Percentiles rank a stretch among this genome's conserved stretches.
phyloP scores from a whole-genome alignment of 768 basidiomycete genomes.

The Sarcodon sp. region DNA sequence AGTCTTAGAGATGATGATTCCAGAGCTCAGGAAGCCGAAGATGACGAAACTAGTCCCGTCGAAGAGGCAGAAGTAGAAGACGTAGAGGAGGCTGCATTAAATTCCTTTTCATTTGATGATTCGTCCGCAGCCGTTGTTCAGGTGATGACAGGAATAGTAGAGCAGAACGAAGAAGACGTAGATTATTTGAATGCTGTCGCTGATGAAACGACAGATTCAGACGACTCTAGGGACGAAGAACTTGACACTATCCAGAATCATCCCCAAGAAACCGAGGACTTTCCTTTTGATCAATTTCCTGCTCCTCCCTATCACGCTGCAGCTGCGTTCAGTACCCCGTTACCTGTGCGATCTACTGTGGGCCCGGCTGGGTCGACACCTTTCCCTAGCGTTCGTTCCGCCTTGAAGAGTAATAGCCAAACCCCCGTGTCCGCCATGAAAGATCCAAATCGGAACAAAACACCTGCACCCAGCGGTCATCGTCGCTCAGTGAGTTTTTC shows the following conservation, averaged over 20 bases:
- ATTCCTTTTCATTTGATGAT: slow-evolving; percentile 62
- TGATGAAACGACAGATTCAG: slow-evolving; percentile 13
- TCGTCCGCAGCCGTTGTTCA: slow-evolving; percentile 36
- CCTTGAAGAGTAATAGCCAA: slow-evolving; percentile 27
- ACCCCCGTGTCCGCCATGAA: slow-evolving; percentile 51
- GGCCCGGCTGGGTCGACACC: slow-evolving; percentile 9
- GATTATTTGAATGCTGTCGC: slow-evolving; percentile 8
- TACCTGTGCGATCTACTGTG: slow-evolving; percentile 1
- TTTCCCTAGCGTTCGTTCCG: slow-evolving; percentile 24
- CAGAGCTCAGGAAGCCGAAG: slow-evolving; percentile 4
- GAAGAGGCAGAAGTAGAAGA: slow-evolving; percentile 35
- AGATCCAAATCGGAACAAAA: slow-evolving; percentile 34
- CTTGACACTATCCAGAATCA: background rate
- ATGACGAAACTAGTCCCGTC: slow-evolving; percentile 21
- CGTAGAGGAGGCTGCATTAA: slow-evolving; percentile 54
- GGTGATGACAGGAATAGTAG: slow-evolving; percentile 33
- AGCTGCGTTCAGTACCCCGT: slow-evolving; percentile 4
- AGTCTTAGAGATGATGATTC: slow-evolving; percentile 55
- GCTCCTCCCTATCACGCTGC: slow-evolving; percentile 4
- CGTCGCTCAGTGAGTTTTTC: slow-evolving; percentile 95
- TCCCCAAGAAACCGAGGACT: background rate
- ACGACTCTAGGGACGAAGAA: slow-evolving; percentile 6
- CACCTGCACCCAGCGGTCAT: slow-evolving; percentile 39
- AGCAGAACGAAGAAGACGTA: slow-evolving; percentile 16
- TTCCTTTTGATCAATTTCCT: slow-evolving; percentile 4